These are phyloP conservation scores for Metschnikowia proteae DNA, from an alignment of 805 yeast genomes.

Conservation along the genomic window DNA sequence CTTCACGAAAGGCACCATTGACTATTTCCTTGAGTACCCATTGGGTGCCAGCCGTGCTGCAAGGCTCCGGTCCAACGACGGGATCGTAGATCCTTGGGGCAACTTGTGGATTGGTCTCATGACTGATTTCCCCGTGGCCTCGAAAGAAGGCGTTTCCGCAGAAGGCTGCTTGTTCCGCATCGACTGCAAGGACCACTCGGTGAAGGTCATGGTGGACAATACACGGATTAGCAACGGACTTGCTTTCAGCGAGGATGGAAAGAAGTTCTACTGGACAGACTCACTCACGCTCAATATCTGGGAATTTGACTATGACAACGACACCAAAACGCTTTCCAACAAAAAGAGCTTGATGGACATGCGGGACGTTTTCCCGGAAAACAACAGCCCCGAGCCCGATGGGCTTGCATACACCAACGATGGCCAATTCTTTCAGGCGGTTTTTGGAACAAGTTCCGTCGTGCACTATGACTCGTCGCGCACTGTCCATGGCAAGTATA, in stretches of 20 bases:
- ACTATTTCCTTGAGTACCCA: constrained; percentile 42
- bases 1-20: constrained; percentile 33
- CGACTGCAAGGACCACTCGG: constrained; percentile 28
- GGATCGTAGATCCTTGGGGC: constrained; percentile 73
- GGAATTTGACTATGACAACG: constrained; percentile 36
- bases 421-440: constrained; percentile 60
- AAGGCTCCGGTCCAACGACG: constrained; percentile 65
- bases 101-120: constrained; percentile 79
- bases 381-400: constrained; percentile 62
- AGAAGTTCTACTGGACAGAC: constrained; percentile 39
- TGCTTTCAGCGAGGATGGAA: constrained; percentile 30
- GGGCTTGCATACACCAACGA: constrained; percentile 61
- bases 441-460: constrained; percentile 59
- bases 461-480: constrained; percentile 52
- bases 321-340: constrained; percentile 27
- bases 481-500: constrained; percentile 45
- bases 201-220: constrained; percentile 33
- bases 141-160: constrained; percentile 27
- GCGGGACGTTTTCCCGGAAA: constrained; percentile 16
- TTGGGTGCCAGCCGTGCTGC: constrained; percentile 20
- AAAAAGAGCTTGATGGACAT: constrained; percentile 23
- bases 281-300: constrained; percentile 33
- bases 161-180: constrained; percentile 50
- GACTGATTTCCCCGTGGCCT: constrained; percentile 46
- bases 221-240: constrained; percentile 64